phyloP scores from a whole-genome alignment of 345 rosid genomes.

The Syzygium grande region DNA sequence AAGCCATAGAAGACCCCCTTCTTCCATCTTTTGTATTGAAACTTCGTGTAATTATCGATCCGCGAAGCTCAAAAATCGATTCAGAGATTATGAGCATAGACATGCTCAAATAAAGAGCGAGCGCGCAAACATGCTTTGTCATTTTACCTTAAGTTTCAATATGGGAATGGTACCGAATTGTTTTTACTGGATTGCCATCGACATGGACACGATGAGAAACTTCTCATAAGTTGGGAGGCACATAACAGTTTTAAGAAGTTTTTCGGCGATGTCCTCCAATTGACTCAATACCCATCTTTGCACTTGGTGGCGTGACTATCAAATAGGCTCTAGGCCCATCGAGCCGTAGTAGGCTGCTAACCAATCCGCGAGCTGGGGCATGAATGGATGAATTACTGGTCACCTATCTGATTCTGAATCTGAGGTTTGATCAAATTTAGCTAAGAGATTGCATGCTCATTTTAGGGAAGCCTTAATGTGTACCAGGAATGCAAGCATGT shows the following conservation, averaged over 20 bases:
- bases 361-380: no score
- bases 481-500: neutral
- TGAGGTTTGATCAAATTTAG: neutral
- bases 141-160: neutral
- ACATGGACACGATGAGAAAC: neutral
- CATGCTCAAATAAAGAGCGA: neutral
- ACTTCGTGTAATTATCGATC: neutral
- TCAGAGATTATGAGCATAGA: neutral
- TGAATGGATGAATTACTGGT: neutral
- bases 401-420: rapidly evolving
- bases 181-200: neutral
- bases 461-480: neutral
- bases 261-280: neutral
- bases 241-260: neutral
- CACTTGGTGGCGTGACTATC: neutral
- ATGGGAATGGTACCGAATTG: neutral
- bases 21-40: neutral
- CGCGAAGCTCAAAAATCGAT: neutral
- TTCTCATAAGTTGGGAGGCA: neutral
- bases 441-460: neutral
- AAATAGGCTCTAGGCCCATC: neutral
- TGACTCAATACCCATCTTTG: neutral
- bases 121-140: neutral
- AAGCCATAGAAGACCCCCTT: neutral
- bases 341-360: rapidly evolving